phyloP scores from a whole-genome alignment of 192 early-diverging fungal species.

The Podochytrium sp. region DNA sequence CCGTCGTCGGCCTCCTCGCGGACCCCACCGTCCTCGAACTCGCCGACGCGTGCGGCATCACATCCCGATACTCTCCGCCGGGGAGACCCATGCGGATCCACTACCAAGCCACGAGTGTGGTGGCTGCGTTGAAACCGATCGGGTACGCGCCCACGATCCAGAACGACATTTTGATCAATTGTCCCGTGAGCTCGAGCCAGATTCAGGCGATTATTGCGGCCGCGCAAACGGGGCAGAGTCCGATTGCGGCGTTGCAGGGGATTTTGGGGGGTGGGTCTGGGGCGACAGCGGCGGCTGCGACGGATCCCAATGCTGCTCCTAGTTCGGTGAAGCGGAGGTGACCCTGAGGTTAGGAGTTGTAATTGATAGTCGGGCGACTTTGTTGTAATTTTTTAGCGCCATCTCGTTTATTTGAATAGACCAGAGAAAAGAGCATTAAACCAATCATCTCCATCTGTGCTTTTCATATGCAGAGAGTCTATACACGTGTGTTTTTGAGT shows the following conservation, averaged over 20 bases:
- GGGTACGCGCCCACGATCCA: constrained; percentile 26
- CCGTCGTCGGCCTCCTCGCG: constrained; percentile 18
- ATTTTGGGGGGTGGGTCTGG: constrained; percentile 3
- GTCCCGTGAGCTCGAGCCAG: not conserved
- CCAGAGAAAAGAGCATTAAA: no score
- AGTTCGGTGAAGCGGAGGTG: no score
- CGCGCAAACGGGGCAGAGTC: not conserved
- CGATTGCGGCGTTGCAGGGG: constrained; percentile 12
- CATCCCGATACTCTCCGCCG: constrained; percentile 1
- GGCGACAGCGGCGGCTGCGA: not conserved
- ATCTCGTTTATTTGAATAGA: no score
- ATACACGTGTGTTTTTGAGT: no score
- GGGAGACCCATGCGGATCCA: constrained; percentile 29
- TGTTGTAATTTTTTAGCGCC: no score
- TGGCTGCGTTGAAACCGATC: constrained; percentile 25
- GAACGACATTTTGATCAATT: constrained; percentile 16
- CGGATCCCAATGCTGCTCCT: not conserved
- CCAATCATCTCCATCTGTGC: no score
- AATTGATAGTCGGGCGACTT: no score
- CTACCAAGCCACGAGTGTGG: constrained; percentile 28
- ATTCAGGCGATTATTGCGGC: constrained; percentile 9
- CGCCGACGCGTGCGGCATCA: constrained; percentile 38
- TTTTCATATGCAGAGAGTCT: no score
- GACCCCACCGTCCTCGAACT: constrained; percentile 40
- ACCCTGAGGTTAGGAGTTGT: no score